These are phyloP conservation scores for Ogataea thermomethanolica DNA, from an alignment of 805 yeast species.

Conservation along the genomic window DNA sequence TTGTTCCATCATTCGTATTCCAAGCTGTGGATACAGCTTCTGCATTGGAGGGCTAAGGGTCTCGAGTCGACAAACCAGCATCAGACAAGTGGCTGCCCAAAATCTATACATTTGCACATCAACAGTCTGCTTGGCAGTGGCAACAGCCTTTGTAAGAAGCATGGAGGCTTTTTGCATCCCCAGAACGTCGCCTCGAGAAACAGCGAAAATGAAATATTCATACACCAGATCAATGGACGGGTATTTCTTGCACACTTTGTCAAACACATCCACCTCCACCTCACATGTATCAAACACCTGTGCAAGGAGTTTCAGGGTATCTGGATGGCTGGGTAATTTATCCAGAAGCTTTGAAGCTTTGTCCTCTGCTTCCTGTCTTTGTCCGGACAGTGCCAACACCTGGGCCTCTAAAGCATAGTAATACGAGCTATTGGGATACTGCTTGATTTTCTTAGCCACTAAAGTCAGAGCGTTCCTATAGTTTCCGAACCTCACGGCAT, in stretches of 20 bases:
- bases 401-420: slow-evolving; percentile 45
- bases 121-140: slow-evolving; percentile 14
- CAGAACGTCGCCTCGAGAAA: slow-evolving; percentile 44
- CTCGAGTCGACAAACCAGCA: slow-evolving; percentile 36
- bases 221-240: slow-evolving; percentile 46
- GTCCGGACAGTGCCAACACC: slow-evolving; percentile 34
- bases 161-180: slow-evolving; percentile 55
- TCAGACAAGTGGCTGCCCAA: slow-evolving; percentile 57
- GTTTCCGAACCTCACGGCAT: slow-evolving; percentile 40
- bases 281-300: slow-evolving; percentile 39
- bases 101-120: slow-evolving; percentile 38
- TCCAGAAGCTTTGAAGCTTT: slow-evolving; percentile 30
- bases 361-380: slow-evolving; percentile 32
- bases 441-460: slow-evolving; percentile 45
- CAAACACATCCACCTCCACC: slow-evolving; percentile 49
- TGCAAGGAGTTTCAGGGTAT: slow-evolving; percentile 47
- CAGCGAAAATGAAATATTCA: slow-evolving; percentile 56
- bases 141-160: slow-evolving; percentile 35
- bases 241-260: slow-evolving; percentile 54
- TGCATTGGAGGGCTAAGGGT: slow-evolving; percentile 42
- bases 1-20: slow-evolving; percentile 52
- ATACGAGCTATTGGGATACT: slow-evolving; percentile 55
- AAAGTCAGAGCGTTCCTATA: slow-evolving; percentile 50
- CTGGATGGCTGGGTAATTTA: slow-evolving; percentile 51
- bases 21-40: slow-evolving; percentile 56